These are phyloP conservation scores for Suillus hirtellus DNA, from an alignment of 768 basidiomycete genomes.

Conservation along the genomic window DNA sequence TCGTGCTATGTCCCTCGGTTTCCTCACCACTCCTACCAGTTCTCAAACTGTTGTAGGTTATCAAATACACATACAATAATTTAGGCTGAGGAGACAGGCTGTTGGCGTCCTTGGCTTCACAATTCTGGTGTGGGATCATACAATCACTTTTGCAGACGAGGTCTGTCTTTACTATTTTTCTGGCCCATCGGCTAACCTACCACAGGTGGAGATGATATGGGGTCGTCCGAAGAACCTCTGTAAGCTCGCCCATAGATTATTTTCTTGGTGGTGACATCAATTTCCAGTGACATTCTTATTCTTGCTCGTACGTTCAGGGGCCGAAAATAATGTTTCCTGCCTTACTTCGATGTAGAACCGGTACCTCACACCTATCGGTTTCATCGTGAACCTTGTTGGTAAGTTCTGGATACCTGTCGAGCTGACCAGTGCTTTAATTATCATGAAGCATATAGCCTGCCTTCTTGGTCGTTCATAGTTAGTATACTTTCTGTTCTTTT, in stretches of 20 bases:
- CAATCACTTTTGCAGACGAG: constrained; percentile 40
- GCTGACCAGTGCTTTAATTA: neutral
- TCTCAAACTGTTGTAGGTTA: constrained; percentile 4
- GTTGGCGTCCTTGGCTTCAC: constrained; percentile 54
- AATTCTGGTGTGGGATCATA: constrained; percentile 50
- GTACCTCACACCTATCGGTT: constrained; percentile 62
- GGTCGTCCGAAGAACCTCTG: constrained; percentile 34
- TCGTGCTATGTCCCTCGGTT: neutral
- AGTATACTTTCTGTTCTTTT: neutral
- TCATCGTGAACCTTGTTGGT: constrained; percentile 54
- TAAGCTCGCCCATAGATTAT: constrained; percentile 20
- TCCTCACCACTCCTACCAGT: neutral
- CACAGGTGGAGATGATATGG: constrained; percentile 40
- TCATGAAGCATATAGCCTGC: constrained; percentile 19
- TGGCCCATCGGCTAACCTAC: neutral
- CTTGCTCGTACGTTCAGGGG: constrained; percentile 32
- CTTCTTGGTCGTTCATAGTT: constrained; percentile 14
- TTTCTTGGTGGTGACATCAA: constrained; percentile 1
- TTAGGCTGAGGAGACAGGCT: constrained; percentile 34
- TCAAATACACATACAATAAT: neutral
- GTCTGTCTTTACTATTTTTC: constrained; percentile 20
- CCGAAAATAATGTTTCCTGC: neutral
- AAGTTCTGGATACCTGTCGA: constrained; percentile 1
- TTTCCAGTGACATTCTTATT: constrained; percentile 37
- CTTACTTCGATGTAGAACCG: constrained; percentile 49